Percentiles rank a stretch among this genome's conserved stretches.
Evolutionary conservation across 2,329 filamentous ascomycete species (phyloP).

Genomic region (Cladorrhinum sp.): DNA sequence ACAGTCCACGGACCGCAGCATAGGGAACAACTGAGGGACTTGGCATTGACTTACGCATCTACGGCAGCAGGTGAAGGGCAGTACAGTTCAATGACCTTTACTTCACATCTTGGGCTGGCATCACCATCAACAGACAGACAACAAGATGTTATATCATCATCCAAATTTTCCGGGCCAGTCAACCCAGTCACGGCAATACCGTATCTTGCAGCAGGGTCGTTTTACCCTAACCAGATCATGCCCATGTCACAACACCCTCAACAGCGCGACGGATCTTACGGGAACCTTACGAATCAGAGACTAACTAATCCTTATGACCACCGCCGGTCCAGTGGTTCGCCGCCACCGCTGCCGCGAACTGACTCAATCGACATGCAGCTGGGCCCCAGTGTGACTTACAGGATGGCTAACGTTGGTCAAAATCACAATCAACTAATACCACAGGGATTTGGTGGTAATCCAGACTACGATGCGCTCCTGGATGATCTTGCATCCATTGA

Average conservation of each 20-base stretch:
- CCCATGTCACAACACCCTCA: slow-evolving; percentile 1
- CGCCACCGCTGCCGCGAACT: slow-evolving; percentile 2
- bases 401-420: background rate
- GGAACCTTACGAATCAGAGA: background rate
- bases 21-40: background rate
- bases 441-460: slow-evolving; percentile 26
- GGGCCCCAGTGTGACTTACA: background rate
- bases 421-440: background rate
- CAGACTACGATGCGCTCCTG: slow-evolving; percentile 51
- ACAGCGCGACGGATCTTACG: slow-evolving; percentile 4
- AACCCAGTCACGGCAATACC: background rate
- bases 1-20: slow-evolving; percentile 4
- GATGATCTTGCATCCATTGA: slow-evolving; percentile 53
- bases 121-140: background rate
- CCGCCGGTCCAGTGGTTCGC: background rate
- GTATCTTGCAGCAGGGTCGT: background rate
- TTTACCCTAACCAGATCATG: background rate
- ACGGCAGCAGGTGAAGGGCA: background rate
- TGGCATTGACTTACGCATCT: slow-evolving; percentile 6
- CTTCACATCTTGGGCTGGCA: background rate
- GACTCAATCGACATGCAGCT: slow-evolving; percentile 2
- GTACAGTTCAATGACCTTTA: background rate
- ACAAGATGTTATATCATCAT: background rate
- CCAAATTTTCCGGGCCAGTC: background rate
- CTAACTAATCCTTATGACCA: slow-evolving; percentile 2